Base-by-base conservation (phyloP, 2,329 filamentous ascomycete species). In the Pseudocercospora cruenta region DNA sequence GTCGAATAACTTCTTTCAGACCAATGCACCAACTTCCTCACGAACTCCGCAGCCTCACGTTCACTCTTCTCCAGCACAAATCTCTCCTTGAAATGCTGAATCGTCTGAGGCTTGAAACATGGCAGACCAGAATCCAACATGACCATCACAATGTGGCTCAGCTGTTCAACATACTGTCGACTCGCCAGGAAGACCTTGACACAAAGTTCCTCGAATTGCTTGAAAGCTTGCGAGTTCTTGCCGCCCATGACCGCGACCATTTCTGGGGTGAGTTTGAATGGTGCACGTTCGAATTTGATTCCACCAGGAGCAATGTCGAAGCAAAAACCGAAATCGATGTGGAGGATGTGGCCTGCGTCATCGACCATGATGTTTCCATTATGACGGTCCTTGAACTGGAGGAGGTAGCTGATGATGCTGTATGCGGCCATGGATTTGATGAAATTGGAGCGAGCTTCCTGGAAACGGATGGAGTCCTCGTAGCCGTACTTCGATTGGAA, bases 331-430 rank as follows among this genome's bases (percentile, higher is more conserved):
- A 99, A 99, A 79, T 99, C 95, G 72, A 99, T 98, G 82, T 99
- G 95, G 62, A 99, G 87, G 75, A 99, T 97, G 80, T 99, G 95
- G 3, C 96, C 95, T 0, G 91, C 92, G 75, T 97, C 94, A 78
- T 99, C 94, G 69, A 99, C 90, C 96, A 99, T 99, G 83, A 99
- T 99, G 83, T 99, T 99, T 68, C 95, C 95, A 79, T 99, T 99
- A 82, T 99, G 95, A 2, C 95, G 90, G 78, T 99, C 95, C 80
- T 99, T 99, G 89, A 99, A 98, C 76, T 99, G 96, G 43, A 99
- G 83, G 14, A 99, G 84, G 82, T 96, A 99, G 0, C 93, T 96
- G 71, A 99, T 98, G 74, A 99, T 90, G 19, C 92, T 96, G 83
- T 99, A 99, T 12, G 95, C 96, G 0, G 96, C 95, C 95, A 99